phyloP scores from a whole-genome alignment of 2,329 filamentous ascomycete species.

The Fusarium armeniacum region DNA sequence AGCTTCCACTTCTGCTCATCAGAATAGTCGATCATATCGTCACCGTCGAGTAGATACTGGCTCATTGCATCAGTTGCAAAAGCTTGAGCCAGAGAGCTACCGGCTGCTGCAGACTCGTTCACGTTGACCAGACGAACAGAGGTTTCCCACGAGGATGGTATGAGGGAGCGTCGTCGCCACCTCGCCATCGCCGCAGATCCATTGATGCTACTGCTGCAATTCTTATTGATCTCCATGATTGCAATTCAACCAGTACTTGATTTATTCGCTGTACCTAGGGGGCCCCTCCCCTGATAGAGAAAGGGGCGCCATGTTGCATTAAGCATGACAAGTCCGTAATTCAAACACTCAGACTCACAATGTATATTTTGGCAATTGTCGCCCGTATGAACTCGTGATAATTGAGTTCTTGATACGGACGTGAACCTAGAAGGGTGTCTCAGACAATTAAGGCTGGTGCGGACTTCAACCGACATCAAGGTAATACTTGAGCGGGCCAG shows the following conservation, averaged over 20 bases:
- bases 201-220: conserved; percentile 25
- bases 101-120: conserved; percentile 78
- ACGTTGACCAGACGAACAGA: conserved; percentile 73
- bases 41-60: conserved; percentile 80
- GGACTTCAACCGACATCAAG: conserved; percentile 73
- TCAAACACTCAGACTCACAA: conserved; percentile 53
- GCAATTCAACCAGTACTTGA: conserved; percentile 47
- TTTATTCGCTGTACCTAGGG: conserved; percentile 43
- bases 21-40: conserved; percentile 73
- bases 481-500: conserved; percentile 56
- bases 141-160: conserved; percentile 67
- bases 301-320: conserved; percentile 43
- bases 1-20: conserved; percentile 80
- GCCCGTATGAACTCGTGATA: conserved; percentile 68
- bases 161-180: conserved; percentile 59
- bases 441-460: conserved; percentile 68
- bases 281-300: conserved; percentile 36
- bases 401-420: conserved; percentile 68
- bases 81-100: conserved; percentile 79
- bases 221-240: conserved; percentile 61
- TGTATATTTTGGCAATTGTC: conserved; percentile 69
- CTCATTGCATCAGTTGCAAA: conserved; percentile 82
- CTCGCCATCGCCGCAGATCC: conserved; percentile 48
- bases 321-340: conserved; percentile 40
- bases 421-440: conserved; percentile 70